These are phyloP conservation scores for Mycena maculata DNA, from an alignment of 768 basidiomycete species.

Conservation along the genomic window DNA sequence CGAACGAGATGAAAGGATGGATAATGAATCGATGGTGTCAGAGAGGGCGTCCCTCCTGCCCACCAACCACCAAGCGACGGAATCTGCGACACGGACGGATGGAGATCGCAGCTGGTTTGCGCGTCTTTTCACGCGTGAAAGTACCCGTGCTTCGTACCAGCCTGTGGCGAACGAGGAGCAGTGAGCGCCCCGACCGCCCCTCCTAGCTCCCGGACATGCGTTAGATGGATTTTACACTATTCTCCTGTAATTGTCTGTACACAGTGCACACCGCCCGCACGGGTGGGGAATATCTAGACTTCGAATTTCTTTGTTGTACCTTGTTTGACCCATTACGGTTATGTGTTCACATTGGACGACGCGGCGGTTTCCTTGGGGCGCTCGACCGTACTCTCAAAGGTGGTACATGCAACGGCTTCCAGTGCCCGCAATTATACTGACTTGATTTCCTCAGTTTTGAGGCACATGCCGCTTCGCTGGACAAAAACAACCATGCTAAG, in stretches of 20 bases:
- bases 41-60: conserved; percentile 65
- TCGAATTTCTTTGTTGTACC: too few species aligned
- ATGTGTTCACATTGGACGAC: not conserved
- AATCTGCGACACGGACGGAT: conserved; percentile 36
- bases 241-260: conserved; percentile 4
- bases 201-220: not conserved
- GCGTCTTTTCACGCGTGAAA: conserved; percentile 58
- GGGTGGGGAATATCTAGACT: too few species aligned
- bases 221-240: conserved; percentile 15
- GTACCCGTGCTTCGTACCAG: conserved; percentile 55
- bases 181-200: conserved; percentile 21
- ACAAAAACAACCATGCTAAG: not conserved
- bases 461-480: conserved; percentile 30
- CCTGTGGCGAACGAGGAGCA: conserved; percentile 58
- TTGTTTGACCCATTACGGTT: not conserved
- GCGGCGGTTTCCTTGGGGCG: not conserved
- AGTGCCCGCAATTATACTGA: not conserved
- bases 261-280: too few species aligned
- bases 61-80: conserved; percentile 51
- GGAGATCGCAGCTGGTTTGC: conserved; percentile 59
- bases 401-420: not conserved
- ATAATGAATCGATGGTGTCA: conserved; percentile 63
- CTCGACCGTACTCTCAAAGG: conserved; percentile 9
- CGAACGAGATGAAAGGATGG: conserved; percentile 68
- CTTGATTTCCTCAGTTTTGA: conserved; percentile 35